These are phyloP conservation scores for Sphenostylis stenocarpa DNA, from an alignment of 306 rosid genomes.

Conservation along the genomic window DNA sequence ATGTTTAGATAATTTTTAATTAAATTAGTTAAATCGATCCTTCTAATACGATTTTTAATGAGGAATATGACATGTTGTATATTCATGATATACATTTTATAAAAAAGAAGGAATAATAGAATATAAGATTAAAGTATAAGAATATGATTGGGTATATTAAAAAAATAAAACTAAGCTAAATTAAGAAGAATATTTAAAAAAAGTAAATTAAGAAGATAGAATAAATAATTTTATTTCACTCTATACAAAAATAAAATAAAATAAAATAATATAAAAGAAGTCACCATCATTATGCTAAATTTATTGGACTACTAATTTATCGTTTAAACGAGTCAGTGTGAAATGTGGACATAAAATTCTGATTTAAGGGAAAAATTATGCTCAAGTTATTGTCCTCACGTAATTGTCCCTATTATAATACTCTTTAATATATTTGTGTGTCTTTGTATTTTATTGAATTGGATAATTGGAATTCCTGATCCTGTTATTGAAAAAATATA, in stretches of 20 bases:
- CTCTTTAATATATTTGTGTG: background rate
- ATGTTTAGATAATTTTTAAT: too few species aligned
- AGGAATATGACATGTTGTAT: background rate
- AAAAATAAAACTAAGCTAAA: background rate
- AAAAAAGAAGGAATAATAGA: background rate
- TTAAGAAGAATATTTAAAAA: too few species aligned
- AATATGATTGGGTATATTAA: background rate
- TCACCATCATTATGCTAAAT: background rate
- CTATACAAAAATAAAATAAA: background rate
- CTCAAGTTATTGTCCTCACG: slow-evolving; percentile 8
- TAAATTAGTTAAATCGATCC: too few species aligned
- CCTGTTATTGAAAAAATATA: background rate
- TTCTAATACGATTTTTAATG: too few species aligned
- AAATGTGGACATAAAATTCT: slow-evolving; percentile 10
- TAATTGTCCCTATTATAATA: background rate
- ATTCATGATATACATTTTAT: background rate
- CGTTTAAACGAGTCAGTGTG: background rate
- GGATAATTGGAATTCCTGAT: background rate
- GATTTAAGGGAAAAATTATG: background rate
- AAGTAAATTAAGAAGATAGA: background rate
- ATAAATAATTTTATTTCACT: background rate
- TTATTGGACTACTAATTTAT: background rate
- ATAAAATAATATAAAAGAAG: background rate
- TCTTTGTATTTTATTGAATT: background rate
- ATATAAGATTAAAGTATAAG: background rate